Percentiles rank a stretch among this genome's conserved stretches.
phyloP scores from a whole-genome alignment of 495 filamentous ascomycete genomes.

The Acidomyces sp. region DNA sequence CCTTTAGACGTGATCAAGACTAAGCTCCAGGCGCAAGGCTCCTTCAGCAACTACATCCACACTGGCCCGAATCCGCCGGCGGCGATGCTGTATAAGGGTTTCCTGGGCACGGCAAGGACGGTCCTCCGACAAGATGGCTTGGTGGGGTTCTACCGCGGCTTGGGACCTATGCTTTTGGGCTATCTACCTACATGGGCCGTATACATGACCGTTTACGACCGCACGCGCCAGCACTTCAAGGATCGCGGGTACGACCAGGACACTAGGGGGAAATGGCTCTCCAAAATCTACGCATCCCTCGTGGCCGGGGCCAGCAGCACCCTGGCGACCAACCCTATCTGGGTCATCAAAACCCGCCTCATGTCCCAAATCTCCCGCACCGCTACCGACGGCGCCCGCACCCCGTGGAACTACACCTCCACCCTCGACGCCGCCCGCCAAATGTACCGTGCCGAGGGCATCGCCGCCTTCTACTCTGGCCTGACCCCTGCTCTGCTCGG shows the following conservation, averaged over 20 bases:
- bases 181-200: slow-evolving; percentile 98
- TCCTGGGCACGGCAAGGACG: slow-evolving; percentile 68
- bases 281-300: slow-evolving; percentile 63
- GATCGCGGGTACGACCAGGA: slow-evolving; percentile 15
- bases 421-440: slow-evolving; percentile 84
- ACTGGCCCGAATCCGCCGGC: slow-evolving; percentile 35
- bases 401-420: slow-evolving; percentile 78
- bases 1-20: slow-evolving; percentile 99
- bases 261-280: slow-evolving; percentile 45
- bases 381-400: slow-evolving; percentile 41
- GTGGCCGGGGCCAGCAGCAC: slow-evolving; percentile 86
- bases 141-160: slow-evolving; percentile 79
- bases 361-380: slow-evolving; percentile 65
- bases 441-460: slow-evolving; percentile 84
- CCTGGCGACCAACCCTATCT: slow-evolving; percentile 95
- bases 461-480: slow-evolving; percentile 88
- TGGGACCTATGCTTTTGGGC: slow-evolving; percentile 86
- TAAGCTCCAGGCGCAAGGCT: slow-evolving; percentile 90
- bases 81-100: slow-evolving; percentile 58
- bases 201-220: slow-evolving; percentile 91
- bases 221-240: slow-evolving; percentile 59
- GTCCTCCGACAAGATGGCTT: slow-evolving; percentile 85
- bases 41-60: slow-evolving; percentile 38
- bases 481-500: slow-evolving; percentile 85
- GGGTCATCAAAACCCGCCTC: slow-evolving; percentile 96